phyloP scores from a whole-genome alignment of 768 basidiomycete species.

The Boletus insuetus region DNA sequence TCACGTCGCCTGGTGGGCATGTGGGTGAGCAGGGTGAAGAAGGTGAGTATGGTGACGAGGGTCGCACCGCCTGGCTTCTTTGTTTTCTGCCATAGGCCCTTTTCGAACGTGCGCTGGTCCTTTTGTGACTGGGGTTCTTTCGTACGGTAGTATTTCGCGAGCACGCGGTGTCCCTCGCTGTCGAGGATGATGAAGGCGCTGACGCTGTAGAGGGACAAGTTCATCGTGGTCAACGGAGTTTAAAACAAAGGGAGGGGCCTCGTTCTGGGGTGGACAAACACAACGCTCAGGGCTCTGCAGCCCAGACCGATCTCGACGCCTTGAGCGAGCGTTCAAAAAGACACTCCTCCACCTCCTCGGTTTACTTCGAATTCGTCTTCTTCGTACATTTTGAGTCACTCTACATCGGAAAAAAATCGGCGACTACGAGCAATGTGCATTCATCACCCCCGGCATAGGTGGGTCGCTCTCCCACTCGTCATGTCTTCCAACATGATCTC shows the following conservation, averaged over 20 bases:
- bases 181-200: conserved; percentile 90
- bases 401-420: neutral
- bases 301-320: conserved; percentile 13
- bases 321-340: conserved; percentile 16
- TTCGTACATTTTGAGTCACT: too few relatives aligned
- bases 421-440: conserved; percentile 28
- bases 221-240: conserved; percentile 40
- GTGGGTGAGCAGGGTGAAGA: neutral
- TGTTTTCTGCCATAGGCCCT: conserved; percentile 93
- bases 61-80: conserved; percentile 85
- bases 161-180: conserved; percentile 90
- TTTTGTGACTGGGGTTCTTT: conserved; percentile 62
- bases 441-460: conserved; percentile 42
- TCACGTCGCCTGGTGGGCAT: conserved; percentile 74
- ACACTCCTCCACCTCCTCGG: neutral
- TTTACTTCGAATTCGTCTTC: too few relatives aligned
- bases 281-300: neutral
- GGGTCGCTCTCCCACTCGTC: conserved; percentile 28
- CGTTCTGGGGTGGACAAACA: conserved; percentile 12
- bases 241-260: conserved; percentile 10
- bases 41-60: neutral
- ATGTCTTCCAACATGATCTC: neutral
- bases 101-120: conserved; percentile 95
- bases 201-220: conserved; percentile 85
- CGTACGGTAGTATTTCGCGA: conserved; percentile 94